These are phyloP conservation scores for Fusarium humuli DNA, from an alignment of 2,329 filamentous ascomycete genomes.

Conservation along the genomic window DNA sequence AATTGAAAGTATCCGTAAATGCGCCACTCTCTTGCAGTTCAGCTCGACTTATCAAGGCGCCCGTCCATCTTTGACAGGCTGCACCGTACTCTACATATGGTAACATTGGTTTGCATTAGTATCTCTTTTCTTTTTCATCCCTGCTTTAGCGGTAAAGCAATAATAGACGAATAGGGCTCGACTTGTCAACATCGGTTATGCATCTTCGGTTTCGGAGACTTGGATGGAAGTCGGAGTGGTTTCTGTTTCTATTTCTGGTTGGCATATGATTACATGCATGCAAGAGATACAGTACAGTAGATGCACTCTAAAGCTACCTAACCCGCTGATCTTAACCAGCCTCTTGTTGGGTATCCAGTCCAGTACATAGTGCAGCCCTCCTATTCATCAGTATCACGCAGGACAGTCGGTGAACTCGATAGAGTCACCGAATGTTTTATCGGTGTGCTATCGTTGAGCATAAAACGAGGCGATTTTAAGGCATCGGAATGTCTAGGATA, in stretches of 20 bases:
- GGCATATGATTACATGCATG: neutral
- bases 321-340: conserved; percentile 8
- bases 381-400: conserved; percentile 2
- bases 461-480: neutral
- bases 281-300: neutral
- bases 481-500: neutral
- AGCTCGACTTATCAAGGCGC: conserved; percentile 27
- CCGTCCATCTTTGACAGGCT: conserved; percentile 17
- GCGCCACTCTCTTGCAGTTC: conserved; percentile 31
- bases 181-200: neutral
- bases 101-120: neutral
- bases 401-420: conserved; percentile 29
- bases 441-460: conserved; percentile 7
- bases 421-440: conserved; percentile 18
- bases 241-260: neutral
- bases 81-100: neutral
- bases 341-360: conserved; percentile 6
- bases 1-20: conserved; percentile 7
- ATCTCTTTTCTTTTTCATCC: neutral
- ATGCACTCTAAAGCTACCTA: neutral
- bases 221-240: neutral
- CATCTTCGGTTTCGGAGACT: conserved; percentile 19
- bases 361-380: conserved; percentile 12
- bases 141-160: neutral
- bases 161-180: neutral